phyloP scores from a whole-genome alignment of 768 basidiomycete genomes.

The Lentinula aciculospora region DNA sequence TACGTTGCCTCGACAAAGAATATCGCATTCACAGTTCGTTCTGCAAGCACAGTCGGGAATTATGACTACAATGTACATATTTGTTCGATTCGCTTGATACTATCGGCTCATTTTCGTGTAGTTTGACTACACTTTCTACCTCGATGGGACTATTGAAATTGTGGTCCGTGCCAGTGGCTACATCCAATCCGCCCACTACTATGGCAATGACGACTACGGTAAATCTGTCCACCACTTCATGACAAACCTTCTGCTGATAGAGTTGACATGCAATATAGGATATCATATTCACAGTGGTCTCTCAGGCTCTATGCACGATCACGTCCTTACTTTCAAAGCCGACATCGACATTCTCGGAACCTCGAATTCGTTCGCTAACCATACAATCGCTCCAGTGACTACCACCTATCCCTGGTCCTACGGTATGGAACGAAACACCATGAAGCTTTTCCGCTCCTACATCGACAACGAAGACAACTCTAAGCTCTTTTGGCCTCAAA shows the following conservation, averaged over 20 bases:
- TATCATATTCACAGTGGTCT: slow-evolving; percentile 15
- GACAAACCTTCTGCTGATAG: not conserved
- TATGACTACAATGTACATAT: slow-evolving; percentile 13
- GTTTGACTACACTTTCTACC: slow-evolving; percentile 51
- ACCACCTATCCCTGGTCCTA: slow-evolving; percentile 41
- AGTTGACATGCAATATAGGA: not conserved
- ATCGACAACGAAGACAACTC: slow-evolving; percentile 39
- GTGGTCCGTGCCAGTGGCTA: slow-evolving; percentile 50
- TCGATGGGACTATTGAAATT: slow-evolving; percentile 52
- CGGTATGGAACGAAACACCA: slow-evolving; percentile 18
- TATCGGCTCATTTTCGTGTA: slow-evolving; percentile 8
- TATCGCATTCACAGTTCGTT: slow-evolving; percentile 16
- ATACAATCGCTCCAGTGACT: slow-evolving; percentile 35
- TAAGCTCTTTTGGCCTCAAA: slow-evolving; percentile 36
- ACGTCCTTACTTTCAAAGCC: slow-evolving; percentile 51
- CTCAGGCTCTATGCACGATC: slow-evolving; percentile 46
- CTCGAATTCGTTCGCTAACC: slow-evolving; percentile 44
- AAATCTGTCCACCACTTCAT: slow-evolving; percentile 6
- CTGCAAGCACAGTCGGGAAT: slow-evolving; percentile 16
- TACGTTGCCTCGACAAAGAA: slow-evolving; percentile 17
- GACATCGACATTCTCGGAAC: slow-evolving; percentile 49
- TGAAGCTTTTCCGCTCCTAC: slow-evolving; percentile 29
- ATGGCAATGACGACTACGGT: slow-evolving; percentile 37
- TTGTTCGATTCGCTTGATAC: not conserved
- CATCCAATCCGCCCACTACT: slow-evolving; percentile 47